A percentile compares a stretch with the other conserved stretches of the same genome.
Conservation (phyloP, 805 yeast species). For the Sungouiozyma ichnusensis region DNA sequence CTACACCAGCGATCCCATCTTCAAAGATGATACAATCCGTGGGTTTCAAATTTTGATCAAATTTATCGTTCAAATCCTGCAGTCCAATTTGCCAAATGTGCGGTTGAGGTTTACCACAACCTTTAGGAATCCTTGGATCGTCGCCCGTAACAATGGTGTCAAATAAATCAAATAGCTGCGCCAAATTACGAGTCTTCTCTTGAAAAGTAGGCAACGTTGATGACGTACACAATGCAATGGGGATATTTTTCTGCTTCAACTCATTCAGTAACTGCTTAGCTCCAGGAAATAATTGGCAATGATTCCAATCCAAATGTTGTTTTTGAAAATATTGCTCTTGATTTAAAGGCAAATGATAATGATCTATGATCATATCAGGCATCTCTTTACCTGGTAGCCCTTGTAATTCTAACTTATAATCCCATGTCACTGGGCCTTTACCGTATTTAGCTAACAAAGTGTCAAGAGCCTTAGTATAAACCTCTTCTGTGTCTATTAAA, state of each 20-base stretch:
- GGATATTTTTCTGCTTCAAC: conserved; percentile 44
- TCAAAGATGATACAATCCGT: conserved; percentile 84
- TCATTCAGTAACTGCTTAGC: conserved; percentile 56
- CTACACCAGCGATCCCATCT: conserved; percentile 88
- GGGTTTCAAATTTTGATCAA: conserved; percentile 39
- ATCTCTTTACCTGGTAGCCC: conserved; percentile 85
- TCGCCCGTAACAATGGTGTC: conserved; percentile 80
- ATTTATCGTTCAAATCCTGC: conserved; percentile 52
- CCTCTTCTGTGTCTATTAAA: conserved; percentile 80
- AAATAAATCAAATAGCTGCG: conserved; percentile 53
- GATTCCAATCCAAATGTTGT: conserved; percentile 50
- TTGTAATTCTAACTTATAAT: conserved; percentile 72
- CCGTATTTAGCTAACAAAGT: conserved; percentile 56
- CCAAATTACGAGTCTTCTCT: conserved; percentile 61
- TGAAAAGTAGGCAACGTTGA: conserved; percentile 50
- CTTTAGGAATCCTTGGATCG: conserved; percentile 68
- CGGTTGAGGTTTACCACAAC: conserved; percentile 88
- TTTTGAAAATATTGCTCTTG: conserved; percentile 49
- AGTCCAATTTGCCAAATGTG: conserved; percentile 86
- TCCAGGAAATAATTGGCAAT: conserved; percentile 66
- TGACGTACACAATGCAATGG: conserved; percentile 86
- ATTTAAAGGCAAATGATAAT: conserved; percentile 55
- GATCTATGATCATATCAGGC: conserved; percentile 51
- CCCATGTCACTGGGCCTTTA: conserved; percentile 82
- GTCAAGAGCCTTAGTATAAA: conserved; percentile 71